Evolutionary conservation across 208 protist genomes (phyloP), one percentile per base, ranked within the genome.

Genomic region (Trypanosoma rangeli): DNA sequence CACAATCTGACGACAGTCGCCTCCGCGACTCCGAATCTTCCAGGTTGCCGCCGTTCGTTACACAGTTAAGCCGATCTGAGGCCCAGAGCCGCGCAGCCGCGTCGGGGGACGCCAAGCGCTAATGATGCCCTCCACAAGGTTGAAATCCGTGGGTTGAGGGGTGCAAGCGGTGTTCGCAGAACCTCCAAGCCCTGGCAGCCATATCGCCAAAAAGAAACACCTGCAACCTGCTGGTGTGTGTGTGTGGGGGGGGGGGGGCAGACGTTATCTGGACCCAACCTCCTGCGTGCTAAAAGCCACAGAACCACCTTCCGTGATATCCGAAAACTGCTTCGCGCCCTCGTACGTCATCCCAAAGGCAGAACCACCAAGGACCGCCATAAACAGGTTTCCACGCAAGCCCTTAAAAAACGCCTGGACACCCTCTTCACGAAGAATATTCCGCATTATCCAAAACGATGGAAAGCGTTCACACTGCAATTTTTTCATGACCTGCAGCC

Each of bases 271-370:
- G 22, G n/a, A 26, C 18, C 22, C 49, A 5, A 26, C 24, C 9
- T 12, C 49, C n/a, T 24, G 7, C 22, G 22, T 26, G 22, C 22
- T 53, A 53, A 26, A 18, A 12, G 49, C 18, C 3, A 26, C 9
- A 53, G 20, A 59, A 55, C 33, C 39, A 15, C 29, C 62, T 57
- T 50, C 28, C 28, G 64, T 66, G 35, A 57, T 89, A 68, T 94
- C 89, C 10, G 89, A 92, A 55, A 94, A 82, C 68, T 92, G 68
- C 63, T 90, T 91, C 1, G 82, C 82, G 64, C 84, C 86, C 68
- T 94, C 89, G 68, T 94, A 94, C 15, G 86, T 88, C 64, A 89
- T 65, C 26, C 86, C 89, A 70, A 94, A 94, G 1, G 83, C 84
- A 39, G 79, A 87, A 18, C 89, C 89, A 28, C 86, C 89, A 26